phyloP scores from a whole-genome alignment of 169 alveolate species.

The Eimeria falciformis region DNA sequence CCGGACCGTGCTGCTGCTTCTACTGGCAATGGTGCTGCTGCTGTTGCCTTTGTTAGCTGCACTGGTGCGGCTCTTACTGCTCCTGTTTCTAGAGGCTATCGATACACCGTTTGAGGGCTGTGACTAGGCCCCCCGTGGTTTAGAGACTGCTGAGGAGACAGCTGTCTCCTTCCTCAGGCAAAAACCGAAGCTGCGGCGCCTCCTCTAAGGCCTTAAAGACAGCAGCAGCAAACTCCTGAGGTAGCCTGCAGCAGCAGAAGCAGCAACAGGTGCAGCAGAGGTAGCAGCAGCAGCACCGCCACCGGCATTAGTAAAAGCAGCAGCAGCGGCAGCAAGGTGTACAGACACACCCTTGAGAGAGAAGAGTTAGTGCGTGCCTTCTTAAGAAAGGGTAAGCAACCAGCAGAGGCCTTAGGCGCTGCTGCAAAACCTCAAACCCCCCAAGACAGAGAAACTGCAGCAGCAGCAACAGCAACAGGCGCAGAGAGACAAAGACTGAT shows the following conservation, averaged over 20 bases:
- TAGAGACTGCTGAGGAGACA: slow-evolving; percentile 20
- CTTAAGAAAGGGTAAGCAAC: background rate
- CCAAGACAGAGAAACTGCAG: slow-evolving; percentile 33
- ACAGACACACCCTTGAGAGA: background rate
- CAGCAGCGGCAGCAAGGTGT: slow-evolving; percentile 25
- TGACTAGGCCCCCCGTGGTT: background rate
- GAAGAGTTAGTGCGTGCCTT: background rate
- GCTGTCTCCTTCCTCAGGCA: background rate
- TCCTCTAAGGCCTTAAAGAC: background rate
- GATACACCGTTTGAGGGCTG: too few relatives aligned
- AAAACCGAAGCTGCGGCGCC: background rate
- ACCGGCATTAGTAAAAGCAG: background rate
- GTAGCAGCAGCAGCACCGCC: background rate
- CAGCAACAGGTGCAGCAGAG: slow-evolving; percentile 25
- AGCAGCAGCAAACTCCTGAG: slow-evolving; percentile 37
- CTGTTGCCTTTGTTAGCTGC: too few relatives aligned
- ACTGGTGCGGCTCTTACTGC: too few relatives aligned
- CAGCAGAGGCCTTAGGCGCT: slow-evolving; percentile 34
- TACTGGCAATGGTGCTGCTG: too few relatives aligned
- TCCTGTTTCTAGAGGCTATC: too few relatives aligned
- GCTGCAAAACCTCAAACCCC: slow-evolving; percentile 49
- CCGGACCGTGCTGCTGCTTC: too few relatives aligned
- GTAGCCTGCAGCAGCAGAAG: slow-evolving; percentile 36
- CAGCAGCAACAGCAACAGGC: slow-evolving; percentile 54
- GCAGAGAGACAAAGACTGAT: background rate